These are phyloP conservation scores for Plectosphaerella plurivora DNA, from an alignment of 2,329 filamentous ascomycete genomes.

Conservation along the genomic window DNA sequence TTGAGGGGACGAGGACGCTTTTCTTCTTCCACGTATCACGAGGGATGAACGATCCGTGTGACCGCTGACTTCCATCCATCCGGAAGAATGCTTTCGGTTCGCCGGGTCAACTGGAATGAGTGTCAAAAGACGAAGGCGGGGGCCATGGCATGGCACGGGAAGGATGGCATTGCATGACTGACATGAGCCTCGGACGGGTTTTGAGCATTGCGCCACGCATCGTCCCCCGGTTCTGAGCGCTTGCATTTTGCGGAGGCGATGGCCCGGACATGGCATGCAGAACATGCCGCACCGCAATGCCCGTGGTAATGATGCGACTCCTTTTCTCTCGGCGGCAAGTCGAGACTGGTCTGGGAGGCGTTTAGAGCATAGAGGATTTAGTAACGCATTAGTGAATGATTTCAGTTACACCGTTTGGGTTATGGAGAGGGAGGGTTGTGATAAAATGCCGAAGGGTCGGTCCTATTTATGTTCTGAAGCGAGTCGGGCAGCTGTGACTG, in stretches of 20 bases:
- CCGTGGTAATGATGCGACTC: conserved; percentile 2
- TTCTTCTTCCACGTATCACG: neutral
- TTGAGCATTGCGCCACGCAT: neutral
- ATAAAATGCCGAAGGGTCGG: neutral
- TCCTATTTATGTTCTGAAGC: neutral
- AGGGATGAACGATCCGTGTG: conserved; percentile 11
- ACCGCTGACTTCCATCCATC: no score
- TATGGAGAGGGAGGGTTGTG: neutral
- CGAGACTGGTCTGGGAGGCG: conserved; percentile 8
- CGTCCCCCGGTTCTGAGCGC: no score
- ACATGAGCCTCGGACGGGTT: neutral
- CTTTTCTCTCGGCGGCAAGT: conserved; percentile 2
- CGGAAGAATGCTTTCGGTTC: no score
- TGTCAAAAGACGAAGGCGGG: neutral
- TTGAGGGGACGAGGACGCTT: conserved; percentile 9
- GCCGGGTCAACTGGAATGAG: no score
- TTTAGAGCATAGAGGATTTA: conserved; percentile 13
- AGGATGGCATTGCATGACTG: neutral
- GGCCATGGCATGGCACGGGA: neutral
- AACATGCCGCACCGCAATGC: neutral
- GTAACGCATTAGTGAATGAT: neutral
- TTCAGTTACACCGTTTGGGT: neutral
- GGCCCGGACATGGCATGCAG: no score
- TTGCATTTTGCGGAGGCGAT: no score
- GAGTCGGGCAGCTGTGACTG: neutral